Evolutionary conservation across 805 yeast species (phyloP), one percentile per base, ranked within the genome.

Genomic region (Pichia phayaonensis): DNA sequence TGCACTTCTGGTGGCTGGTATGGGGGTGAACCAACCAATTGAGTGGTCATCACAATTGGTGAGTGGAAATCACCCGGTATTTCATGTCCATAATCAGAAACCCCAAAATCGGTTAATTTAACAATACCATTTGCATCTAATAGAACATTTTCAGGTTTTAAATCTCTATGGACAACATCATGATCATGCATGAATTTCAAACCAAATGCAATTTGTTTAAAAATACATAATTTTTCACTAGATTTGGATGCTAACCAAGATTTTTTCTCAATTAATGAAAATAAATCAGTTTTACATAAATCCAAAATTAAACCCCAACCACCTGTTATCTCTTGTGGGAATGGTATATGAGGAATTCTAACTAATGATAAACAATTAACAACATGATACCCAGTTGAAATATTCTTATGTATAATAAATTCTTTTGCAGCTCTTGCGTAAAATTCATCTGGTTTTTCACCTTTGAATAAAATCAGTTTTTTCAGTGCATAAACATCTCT

Each of bases 31-130:
- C 95, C 95, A 49, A 86, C 90, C 63, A 79, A 77, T 6, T 82
- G 73, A 27, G 76, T 72, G 40, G 64, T 59, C 46, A 59, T 40
- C 45, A 69, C 73, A 22, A 77, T 51, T 6, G 70, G 70, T 15
- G 80, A 72, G 0, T 65, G 55, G 36, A 76, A 69, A 64, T 85
- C 81, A 10, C 79, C 77, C 0, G 80, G 80, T 23, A 67, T 72
- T 49, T 69, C 76, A 62, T 82, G 84, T 22, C 84, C 86, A 66
- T 79, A 83, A 49, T 80, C 86, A 43, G 86, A 79, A 55, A 92
- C 94, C 48, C 99, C 99, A 67, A 92, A 92, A 70, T 92, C 99
- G 1, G 97, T 96, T 56, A 92, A 74, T 36, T 94, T 83, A 53
- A 84, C 76, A 26, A 74, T 72, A 12, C 77, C 81, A 18, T 69